A percentile compares a stretch with the other conserved stretches of the same genome.
Conservation (phyloP, 2,329 filamentous ascomycete genomes). For the Diaporthe vaccinii region DNA sequence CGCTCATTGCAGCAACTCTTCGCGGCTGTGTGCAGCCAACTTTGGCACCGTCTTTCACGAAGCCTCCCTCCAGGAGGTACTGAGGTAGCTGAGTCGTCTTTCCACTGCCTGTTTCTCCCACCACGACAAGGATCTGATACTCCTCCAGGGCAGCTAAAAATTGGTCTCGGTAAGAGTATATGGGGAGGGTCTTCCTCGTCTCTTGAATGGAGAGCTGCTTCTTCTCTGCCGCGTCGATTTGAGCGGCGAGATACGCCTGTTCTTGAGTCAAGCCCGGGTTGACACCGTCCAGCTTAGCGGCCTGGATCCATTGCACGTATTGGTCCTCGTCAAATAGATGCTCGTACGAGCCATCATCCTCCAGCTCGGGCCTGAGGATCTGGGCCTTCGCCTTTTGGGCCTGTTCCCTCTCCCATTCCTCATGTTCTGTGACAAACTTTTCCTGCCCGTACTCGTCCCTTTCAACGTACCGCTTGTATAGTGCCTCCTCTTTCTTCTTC, state of each 20-base stretch:
- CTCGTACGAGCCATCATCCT: slow-evolving; percentile 87
- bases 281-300: slow-evolving; percentile 74
- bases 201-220: slow-evolving; percentile 92
- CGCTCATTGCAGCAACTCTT: slow-evolving; percentile 96
- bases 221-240: slow-evolving; percentile 89
- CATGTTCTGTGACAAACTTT: slow-evolving; percentile 91
- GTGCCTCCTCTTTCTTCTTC: slow-evolving; percentile 88
- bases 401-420: slow-evolving; percentile 96
- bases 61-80: slow-evolving; percentile 92
- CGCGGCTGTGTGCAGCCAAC: slow-evolving; percentile 95
- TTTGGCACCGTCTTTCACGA: slow-evolving; percentile 85
- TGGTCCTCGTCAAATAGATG: slow-evolving; percentile 93
- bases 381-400: slow-evolving; percentile 89
- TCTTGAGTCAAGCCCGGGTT: slow-evolving; percentile 83
- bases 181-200: slow-evolving; percentile 89
- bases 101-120: slow-evolving; percentile 94
- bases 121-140: slow-evolving; percentile 90
- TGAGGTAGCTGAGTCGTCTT: slow-evolving; percentile 97
- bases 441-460: slow-evolving; percentile 89
- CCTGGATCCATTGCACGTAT: slow-evolving; percentile 79
- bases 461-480: slow-evolving; percentile 93
- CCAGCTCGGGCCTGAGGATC: slow-evolving; percentile 79
- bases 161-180: slow-evolving; percentile 88
- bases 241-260: slow-evolving; percentile 81
- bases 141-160: slow-evolving; percentile 89